These are phyloP conservation scores for Erodium texanum DNA, from an alignment of 441 rosid genomes.

Conservation along the genomic window DNA sequence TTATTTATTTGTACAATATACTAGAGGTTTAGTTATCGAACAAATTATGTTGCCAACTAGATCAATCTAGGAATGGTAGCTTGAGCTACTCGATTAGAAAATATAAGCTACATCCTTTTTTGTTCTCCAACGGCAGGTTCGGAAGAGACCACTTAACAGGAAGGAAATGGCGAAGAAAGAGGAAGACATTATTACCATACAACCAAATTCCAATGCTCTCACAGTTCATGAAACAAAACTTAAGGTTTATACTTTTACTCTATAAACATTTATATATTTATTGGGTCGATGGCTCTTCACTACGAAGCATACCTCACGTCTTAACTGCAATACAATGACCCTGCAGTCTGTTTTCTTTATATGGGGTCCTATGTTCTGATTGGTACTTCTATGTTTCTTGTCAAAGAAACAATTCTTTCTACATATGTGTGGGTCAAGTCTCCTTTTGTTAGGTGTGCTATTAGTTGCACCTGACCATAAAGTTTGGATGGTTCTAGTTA, in stretches of 20 bases:
- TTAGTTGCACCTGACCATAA: too few species aligned
- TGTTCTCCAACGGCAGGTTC: slow-evolving; percentile 53
- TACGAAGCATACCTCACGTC: not conserved
- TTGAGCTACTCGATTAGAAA: slow-evolving; percentile 11
- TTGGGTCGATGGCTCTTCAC: not conserved
- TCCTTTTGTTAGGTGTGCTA: too few species aligned
- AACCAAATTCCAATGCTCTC: slow-evolving; percentile 55
- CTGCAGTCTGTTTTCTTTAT: not conserved
- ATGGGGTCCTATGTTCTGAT: not conserved
- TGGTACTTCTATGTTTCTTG: not conserved
- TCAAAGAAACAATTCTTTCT: not conserved
- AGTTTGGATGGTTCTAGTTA: too few species aligned
- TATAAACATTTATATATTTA: not conserved
- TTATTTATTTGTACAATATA: not conserved
- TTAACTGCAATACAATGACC: not conserved
- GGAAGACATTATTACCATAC: slow-evolving; percentile 64
- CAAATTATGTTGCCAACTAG: not conserved
- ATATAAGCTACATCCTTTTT: not conserved
- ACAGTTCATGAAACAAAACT: slow-evolving; percentile 94
- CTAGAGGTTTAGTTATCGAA: not conserved
- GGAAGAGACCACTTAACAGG: slow-evolving; percentile 90
- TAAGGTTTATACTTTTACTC: slow-evolving; percentile 41
- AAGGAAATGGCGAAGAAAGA: slow-evolving; percentile 84
- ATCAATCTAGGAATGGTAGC: not conserved
- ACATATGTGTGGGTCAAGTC: too few species aligned